phyloP scores from a whole-genome alignment of 2,329 filamentous ascomycete species.

The Xylariaceae sp. region DNA sequence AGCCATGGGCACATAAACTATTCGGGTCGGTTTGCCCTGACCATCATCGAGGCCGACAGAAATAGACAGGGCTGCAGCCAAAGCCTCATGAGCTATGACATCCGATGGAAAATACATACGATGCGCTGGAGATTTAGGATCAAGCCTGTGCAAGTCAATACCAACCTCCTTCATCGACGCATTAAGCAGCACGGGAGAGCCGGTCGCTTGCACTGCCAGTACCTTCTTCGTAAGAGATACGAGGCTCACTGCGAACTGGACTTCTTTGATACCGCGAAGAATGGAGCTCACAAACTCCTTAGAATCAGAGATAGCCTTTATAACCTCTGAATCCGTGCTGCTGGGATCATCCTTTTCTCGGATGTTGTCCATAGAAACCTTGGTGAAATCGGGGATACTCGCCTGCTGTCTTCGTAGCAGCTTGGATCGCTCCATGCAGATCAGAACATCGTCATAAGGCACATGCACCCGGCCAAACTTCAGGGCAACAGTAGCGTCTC shows the following conservation, averaged over 20 bases:
- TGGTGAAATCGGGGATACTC: constrained; percentile 42
- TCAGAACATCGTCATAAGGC: constrained; percentile 78
- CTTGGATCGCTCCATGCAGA: constrained; percentile 55
- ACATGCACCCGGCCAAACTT: constrained; percentile 89
- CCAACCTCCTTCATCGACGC: constrained; percentile 95
- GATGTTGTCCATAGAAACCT: constrained; percentile 64
- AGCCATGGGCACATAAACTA: constrained; percentile 94
- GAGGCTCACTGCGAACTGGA: constrained; percentile 91
- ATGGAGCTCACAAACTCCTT: constrained; percentile 90
- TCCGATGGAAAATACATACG: constrained; percentile 96
- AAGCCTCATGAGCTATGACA: constrained; percentile 90
- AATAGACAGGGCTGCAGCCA: constrained; percentile 86
- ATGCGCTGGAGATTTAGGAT: constrained; percentile 88
- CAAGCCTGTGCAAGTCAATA: constrained; percentile 83
- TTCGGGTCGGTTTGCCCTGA: constrained; percentile 75
- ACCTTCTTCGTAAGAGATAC: constrained; percentile 80
- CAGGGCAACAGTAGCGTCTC: constrained; percentile 82
- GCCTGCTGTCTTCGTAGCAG: constrained; percentile 37
- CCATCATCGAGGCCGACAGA: constrained; percentile 88
- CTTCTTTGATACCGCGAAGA: constrained; percentile 86
- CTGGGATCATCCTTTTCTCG: constrained; percentile 67
- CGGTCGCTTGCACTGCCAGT: constrained; percentile 58
- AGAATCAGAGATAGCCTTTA: constrained; percentile 82
- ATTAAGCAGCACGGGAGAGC: constrained; percentile 73
- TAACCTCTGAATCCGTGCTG: constrained; percentile 61